Conservation (phyloP, 257 asterid species). For the Rubia yunnanensis region DNA sequence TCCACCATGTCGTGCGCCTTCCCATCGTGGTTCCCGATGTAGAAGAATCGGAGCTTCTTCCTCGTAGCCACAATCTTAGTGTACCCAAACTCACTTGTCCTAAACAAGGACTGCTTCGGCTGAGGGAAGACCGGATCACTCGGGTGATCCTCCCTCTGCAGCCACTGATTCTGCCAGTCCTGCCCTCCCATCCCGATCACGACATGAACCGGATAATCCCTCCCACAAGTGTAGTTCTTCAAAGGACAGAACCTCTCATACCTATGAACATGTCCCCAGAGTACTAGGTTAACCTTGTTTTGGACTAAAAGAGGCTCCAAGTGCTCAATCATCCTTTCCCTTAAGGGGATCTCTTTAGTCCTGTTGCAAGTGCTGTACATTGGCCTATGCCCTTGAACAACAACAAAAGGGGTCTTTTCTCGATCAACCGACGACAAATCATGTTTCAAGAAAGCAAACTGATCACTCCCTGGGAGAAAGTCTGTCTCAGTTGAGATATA, state of each 20-base stretch:
- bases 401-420: conserved; percentile 61
- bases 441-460: conserved; percentile 58
- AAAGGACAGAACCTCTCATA: conserved; percentile 80
- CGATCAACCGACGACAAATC: conserved; percentile 73
- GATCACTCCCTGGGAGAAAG: conserved; percentile 63
- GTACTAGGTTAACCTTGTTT: conserved; percentile 51
- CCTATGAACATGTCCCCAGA: conserved; percentile 83
- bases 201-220: conserved; percentile 53
- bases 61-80: conserved; percentile 44
- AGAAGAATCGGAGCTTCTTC: conserved; percentile 50
- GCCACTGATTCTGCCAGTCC: conserved; percentile 82
- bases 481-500: conserved; percentile 81
- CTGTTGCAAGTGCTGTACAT: conserved; percentile 78
- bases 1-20: conserved; percentile 67
- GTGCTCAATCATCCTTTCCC: conserved; percentile 40
- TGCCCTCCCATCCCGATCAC: conserved; percentile 92
- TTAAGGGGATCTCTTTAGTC: conserved; percentile 46
- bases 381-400: conserved; percentile 91
- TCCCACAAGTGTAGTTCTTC: conserved; percentile 67
- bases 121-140: conserved; percentile 59
- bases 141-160: conserved; percentile 54
- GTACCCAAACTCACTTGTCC: conserved; percentile 70
- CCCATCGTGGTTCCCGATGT: conserved; percentile 80
- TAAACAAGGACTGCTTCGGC: conserved; percentile 53
- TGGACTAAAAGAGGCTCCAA: conserved; percentile 63